These are phyloP conservation scores for Globisporangium sylvaticum DNA, from an alignment of 352 stramenopile genomes.

Conservation along the genomic window DNA sequence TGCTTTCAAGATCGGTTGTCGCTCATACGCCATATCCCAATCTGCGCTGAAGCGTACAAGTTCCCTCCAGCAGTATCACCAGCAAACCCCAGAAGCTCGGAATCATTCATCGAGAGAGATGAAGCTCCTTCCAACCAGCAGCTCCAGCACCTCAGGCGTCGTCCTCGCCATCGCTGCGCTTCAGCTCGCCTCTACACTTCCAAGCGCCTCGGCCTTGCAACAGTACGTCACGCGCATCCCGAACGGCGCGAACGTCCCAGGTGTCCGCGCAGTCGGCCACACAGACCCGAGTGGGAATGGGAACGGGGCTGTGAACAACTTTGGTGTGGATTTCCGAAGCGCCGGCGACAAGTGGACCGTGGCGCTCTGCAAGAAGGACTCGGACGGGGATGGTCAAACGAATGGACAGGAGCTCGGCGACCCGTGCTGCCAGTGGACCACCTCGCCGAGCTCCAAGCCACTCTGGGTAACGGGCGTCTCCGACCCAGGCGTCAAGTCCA, in stretches of 20 bases:
- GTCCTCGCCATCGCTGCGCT: background rate
- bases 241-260: background rate
- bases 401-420: conserved; percentile 64
- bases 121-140: background rate
- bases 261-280: background rate
- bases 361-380: conserved; percentile 30
- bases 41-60: background rate
- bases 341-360: conserved; percentile 27
- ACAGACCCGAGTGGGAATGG: background rate
- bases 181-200: background rate
- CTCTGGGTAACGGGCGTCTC: background rate
- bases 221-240: background rate
- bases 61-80: background rate
- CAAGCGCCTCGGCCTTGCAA: background rate
- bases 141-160: background rate
- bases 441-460: background rate
- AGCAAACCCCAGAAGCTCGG: background rate
- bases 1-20: background rate
- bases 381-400: conserved; percentile 42
- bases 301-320: background rate
- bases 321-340: background rate
- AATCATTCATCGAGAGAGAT: background rate
- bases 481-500: background rate
- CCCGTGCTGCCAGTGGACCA: conserved; percentile 33
- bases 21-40: background rate